phyloP scores from a whole-genome alignment of 331 rosid genomes.

The Malus hybrid region DNA sequence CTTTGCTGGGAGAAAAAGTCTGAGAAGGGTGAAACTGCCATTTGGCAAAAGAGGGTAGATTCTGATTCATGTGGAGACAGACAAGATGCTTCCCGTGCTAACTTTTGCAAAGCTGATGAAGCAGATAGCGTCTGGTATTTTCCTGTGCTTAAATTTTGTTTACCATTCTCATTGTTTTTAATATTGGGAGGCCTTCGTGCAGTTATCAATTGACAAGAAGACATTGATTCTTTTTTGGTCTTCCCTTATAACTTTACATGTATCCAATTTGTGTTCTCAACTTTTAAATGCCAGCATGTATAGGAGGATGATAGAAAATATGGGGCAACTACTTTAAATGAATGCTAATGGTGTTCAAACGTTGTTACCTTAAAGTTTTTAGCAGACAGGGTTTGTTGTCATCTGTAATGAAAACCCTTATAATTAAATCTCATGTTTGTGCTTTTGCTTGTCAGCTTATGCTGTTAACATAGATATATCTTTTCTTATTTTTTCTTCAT shows the following conservation, averaged over 20 bases:
- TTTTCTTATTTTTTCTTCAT: constrained; percentile 14
- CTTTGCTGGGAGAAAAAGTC: constrained; percentile 97
- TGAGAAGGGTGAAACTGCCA: constrained; percentile 73
- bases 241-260: not conserved
- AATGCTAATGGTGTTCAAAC: not conserved
- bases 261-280: not conserved
- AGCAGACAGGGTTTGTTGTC: not conserved
- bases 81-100: constrained; percentile 52
- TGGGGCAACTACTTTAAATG: not conserved
- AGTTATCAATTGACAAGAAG: not conserved
- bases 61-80: constrained; percentile 62
- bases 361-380: not conserved
- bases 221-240: not conserved
- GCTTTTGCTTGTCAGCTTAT: not conserved
- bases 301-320: not conserved
- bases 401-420: not conserved
- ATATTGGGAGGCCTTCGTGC: not conserved
- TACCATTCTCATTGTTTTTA: not conserved
- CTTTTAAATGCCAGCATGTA: not conserved
- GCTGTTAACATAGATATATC: not conserved
- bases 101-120: constrained; percentile 49
- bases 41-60: constrained; percentile 77
- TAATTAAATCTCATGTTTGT: not conserved
- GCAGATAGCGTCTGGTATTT: constrained; percentile 71
- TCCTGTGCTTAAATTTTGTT: not conserved